Conservation (phyloP, 202 grass and related monocot species). For the Brachypodium distachyon region DNA sequence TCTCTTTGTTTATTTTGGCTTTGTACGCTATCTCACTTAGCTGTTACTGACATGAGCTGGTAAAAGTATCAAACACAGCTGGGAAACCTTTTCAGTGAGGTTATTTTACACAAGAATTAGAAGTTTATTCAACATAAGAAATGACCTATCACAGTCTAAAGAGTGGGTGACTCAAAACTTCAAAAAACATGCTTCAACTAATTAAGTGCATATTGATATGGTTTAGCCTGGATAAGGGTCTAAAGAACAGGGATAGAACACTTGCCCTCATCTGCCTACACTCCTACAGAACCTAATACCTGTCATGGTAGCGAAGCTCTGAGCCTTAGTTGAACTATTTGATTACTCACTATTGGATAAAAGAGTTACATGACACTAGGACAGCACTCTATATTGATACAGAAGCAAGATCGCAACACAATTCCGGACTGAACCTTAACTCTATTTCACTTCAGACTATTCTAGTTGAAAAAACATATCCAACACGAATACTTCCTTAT, state of each 20-base stretch:
- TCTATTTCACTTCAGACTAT: not conserved
- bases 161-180: not conserved
- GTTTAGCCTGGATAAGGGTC: not conserved
- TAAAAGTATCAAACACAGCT: too few relatives aligned
- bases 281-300: too few relatives aligned
- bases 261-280: not conserved
- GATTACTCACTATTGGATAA: too few relatives aligned
- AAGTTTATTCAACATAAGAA: not conserved
- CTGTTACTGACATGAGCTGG: not conserved
- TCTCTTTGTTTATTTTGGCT: not conserved
- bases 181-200: not conserved
- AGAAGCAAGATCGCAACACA: not conserved
- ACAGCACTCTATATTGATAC: not conserved
- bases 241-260: not conserved
- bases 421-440: not conserved
- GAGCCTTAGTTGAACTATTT: not conserved
- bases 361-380: not conserved
- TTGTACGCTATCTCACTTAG: too few relatives aligned
- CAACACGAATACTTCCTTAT: too few relatives aligned
- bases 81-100: not conserved
- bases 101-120: conserved; percentile 8
- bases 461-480: not conserved
- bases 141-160: not conserved
- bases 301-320: not conserved
- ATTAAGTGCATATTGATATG: not conserved